Evolutionary conservation across 768 basidiomycete species (phyloP), one percentile per base, ranked within the genome.

Genomic region (Leucocoprinus birnbaumii): DNA sequence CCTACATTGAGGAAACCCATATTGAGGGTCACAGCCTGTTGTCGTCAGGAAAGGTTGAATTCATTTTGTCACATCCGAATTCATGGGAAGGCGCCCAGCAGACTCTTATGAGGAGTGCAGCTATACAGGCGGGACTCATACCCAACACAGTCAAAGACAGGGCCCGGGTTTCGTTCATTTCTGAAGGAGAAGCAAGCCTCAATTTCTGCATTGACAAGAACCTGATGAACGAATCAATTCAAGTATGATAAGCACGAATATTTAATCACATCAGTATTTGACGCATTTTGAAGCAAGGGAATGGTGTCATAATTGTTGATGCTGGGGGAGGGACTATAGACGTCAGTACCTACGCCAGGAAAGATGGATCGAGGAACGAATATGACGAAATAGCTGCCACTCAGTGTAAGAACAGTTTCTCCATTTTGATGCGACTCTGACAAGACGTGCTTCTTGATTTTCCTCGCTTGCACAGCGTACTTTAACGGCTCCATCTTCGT

Each of bases 41-140:
- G 80, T 62, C 62, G 9, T 74, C 75, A 8, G 62, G 65, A 13
- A 66, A 59, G 5, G 71, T 80, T 37, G 75, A 80, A 26, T 79
- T 75, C 55, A 69, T 85, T 14, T 69, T 85, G 19, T 75, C 76
- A 2, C 83, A 85, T 56, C 84, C 83, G 6, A 84, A 85, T 58
- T 81, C 80, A 0, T 85, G 84, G 84, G 83, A 77, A 55, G 80
- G 80, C 0, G 64, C 61, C 0, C 84, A 86, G 57, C 84, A 85
- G 57, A 65, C 65, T 11, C 68, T 75, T 57, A 79, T 85, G 69
- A 74, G 83, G 3, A 62, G 63, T 22, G 83, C 84, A 1, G 81
- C 82, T 0, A 63, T 76, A 3, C 49, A 65, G 14, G 84, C 80
- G 0, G 79, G 80, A 10, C 71, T 86, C 18, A 65, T 85, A 9